Evolutionary conservation across 306 rosid genomes (phyloP), one percentile per base, ranked within the genome.

Genomic region (Fagus sylvatica): DNA sequence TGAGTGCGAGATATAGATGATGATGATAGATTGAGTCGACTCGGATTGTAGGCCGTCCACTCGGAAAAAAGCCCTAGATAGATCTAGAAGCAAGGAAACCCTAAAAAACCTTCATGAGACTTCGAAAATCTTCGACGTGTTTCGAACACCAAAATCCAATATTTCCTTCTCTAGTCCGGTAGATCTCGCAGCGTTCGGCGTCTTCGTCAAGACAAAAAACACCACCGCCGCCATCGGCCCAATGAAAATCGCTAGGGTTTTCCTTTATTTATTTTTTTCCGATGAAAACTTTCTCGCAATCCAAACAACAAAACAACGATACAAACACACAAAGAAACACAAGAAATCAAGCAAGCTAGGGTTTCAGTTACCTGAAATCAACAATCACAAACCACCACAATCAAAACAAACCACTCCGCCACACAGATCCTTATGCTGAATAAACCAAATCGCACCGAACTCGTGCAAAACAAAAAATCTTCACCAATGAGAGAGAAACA

Each of bases 281-380:
- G 28, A 22, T 22, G 28, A 22, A 22, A 22, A 22, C 28, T 60
- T 60, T 32, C 68, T 15, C 41, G n/a, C n/a, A 33, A 61, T 61
- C 68, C 68, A 61, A 33, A 61, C 68, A 61, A 61, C n/a, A 46
- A 61, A 57, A 61, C 68, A 61, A 61, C 19, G 68, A 61, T 37
- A 61, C 11, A 61, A 61, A 61, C 68, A 61, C 41, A 61, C 42
- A 61, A 46, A 46, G 13, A 46, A 46, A 61, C 41, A 61, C 41
- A 61, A 61, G 6, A 61, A 61, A 57, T 61, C 19, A 61, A 61
- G 41, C 28, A 22, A 55, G 41, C 39, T 61, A 61, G 68, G 68
- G 68, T 61, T 61, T 61, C 68, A 32, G 40, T 61, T 61, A 61
- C 68, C 68, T 61, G 51, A 10, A 46, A 46, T 46, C 15, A 46